Evolutionary conservation across 495 filamentous ascomycete species (phyloP).

Genomic region (Lasiosphaeria hispida): DNA sequence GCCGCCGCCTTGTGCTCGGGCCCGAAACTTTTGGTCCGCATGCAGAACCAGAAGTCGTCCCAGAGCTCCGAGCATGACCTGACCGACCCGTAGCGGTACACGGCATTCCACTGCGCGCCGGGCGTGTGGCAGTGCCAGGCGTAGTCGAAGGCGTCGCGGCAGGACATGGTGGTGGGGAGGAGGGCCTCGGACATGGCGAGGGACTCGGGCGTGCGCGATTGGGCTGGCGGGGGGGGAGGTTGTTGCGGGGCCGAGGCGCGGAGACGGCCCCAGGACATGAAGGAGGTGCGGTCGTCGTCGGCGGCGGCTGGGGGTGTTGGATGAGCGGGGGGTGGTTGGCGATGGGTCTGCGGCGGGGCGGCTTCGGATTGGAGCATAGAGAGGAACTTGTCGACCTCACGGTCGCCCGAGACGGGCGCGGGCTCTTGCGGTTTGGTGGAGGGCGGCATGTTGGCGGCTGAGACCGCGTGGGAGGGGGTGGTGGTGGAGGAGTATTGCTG

Average conservation of each 20-base stretch:
- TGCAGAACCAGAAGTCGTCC: slow-evolving; percentile 93
- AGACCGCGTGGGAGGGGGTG: slow-evolving; percentile 8
- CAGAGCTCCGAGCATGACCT: slow-evolving; percentile 75
- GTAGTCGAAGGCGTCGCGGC: slow-evolving; percentile 83
- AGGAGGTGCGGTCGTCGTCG: slow-evolving; percentile 13
- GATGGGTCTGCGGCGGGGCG: slow-evolving; percentile 3
- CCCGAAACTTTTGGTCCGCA: slow-evolving; percentile 64
- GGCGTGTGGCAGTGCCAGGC: slow-evolving; percentile 95
- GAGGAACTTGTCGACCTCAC: slow-evolving; percentile 44
- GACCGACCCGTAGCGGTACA: slow-evolving; percentile 81
- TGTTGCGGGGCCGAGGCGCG: slow-evolving; percentile 11
- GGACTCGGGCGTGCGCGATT: slow-evolving; percentile 22
- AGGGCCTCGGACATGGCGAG: slow-evolving; percentile 53
- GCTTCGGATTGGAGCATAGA: slow-evolving; percentile 35
- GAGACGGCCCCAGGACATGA: slow-evolving; percentile 19
- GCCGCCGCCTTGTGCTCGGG: slow-evolving; percentile 51
- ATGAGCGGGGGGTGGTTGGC: neutral
- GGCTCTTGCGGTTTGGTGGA: slow-evolving; percentile 13
- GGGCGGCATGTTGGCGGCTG: slow-evolving; percentile 4
- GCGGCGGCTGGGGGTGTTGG: slow-evolving; percentile 1
- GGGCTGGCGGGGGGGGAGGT: slow-evolving; percentile 9
- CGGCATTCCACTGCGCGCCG: slow-evolving; percentile 73
- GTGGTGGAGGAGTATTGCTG: slow-evolving; percentile 23
- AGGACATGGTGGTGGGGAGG: slow-evolving; percentile 80
- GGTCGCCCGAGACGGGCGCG: slow-evolving; percentile 30